Evolutionary conservation across 306 rosid genomes (phyloP).

Genomic region (Biancaea sappan): DNA sequence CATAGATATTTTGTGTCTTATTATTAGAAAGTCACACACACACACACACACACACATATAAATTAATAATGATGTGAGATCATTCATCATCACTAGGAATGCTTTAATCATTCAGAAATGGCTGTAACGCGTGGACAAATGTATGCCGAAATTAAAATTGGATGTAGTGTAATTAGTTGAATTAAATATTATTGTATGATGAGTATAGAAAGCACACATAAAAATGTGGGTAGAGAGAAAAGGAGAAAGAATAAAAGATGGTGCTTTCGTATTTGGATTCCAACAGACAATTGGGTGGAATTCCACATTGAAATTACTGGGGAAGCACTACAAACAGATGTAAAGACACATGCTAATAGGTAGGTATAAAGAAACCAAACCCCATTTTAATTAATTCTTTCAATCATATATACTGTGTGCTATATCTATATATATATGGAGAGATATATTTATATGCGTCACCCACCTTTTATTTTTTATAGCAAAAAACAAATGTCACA

Average conservation of each 20-base stretch:
- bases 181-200: no score
- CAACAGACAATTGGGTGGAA: slow-evolving; percentile 65
- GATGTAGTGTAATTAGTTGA: no score
- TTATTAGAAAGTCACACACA: background rate
- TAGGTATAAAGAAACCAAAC: slow-evolving; percentile 20
- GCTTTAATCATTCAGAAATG: background rate
- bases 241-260: slow-evolving; percentile 49
- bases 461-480: slow-evolving; percentile 1
- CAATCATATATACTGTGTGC: background rate
- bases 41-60: no score
- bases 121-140: background rate
- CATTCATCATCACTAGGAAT: no score
- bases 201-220: background rate
- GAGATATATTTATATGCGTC: background rate
- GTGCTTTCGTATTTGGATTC: slow-evolving; percentile 83
- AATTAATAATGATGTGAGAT: background rate
- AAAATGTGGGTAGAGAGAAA: slow-evolving; percentile 34
- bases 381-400: no score
- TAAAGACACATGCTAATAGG: slow-evolving; percentile 9
- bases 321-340: slow-evolving; percentile 37
- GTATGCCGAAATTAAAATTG: no score
- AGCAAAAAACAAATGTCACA: background rate
- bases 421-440: no score
- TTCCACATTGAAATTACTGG: slow-evolving; percentile 47
- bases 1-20: background rate